Base-by-base conservation (phyloP, 1,139 yeast species). In the Geotrichum bryndzae region DNA sequence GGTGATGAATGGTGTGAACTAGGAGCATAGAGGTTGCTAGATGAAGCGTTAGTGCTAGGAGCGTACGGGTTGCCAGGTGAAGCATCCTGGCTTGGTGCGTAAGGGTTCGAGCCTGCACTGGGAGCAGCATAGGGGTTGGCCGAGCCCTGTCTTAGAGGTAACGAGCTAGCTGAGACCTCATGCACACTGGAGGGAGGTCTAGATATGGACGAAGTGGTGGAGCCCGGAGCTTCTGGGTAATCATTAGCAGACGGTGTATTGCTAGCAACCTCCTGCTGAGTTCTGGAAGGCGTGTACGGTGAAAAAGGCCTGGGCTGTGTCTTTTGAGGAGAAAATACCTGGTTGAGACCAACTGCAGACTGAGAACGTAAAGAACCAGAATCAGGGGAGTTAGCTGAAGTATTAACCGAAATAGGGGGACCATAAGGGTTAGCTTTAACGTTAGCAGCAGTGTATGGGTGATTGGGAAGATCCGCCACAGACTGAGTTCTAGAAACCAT, bases 401-500 rank as follows among this genome's bases (percentile, higher is more conserved):
- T 31, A 27, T 22, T 23, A 18, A 33, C 38, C 18, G 50, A 13
- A 11, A 56, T 55, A 3, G 55, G 29, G 3, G 62, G 62, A 35
- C 31, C 57, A 48, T 53, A 58, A 6, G 57, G 57, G 46, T 50
- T 46, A 33, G 57, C 23, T 23, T 52, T 22, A 18, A 13, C 45
- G 15, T 38, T n/a, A 27, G 56, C 25, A 18, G 53, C 22, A 2
- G 57, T 29, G 6, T 25, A 29, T 29, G 51, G 50, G 3, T 46
- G 57, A 22, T 31, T 29, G 6, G 57, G 22, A 13, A 38, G 51
- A 51, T 59, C 62, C 22, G 60, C 53, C 4, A 57, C 52, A 29
- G 64, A 59, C 23, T 62, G 64, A n/a, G 58, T 41, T 22, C 64
- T 54, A 18, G 64, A 60, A 27, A 59, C 61, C n/a, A 57, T 35